Evolutionary conservation across 2,329 filamentous ascomycete species (phyloP), one percentile per base, ranked within the genome.

Genomic region (Colletotrichum karsti): DNA sequence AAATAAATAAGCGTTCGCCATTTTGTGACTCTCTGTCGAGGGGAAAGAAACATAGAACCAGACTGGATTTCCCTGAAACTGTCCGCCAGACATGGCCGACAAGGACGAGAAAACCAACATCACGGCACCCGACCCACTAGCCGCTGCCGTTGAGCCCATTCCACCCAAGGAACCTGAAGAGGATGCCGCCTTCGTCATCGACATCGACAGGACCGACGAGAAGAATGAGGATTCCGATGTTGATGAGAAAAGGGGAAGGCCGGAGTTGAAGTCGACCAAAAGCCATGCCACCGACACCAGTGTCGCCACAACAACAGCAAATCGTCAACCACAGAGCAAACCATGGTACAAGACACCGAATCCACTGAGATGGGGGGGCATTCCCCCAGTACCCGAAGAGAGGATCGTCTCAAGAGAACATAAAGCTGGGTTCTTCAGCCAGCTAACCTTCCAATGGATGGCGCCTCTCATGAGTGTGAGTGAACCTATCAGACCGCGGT

Each of bases 381-480:
- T 85, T 2, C 87, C 89, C 2, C 82, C 86, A 0, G 81, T 91
- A 1, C 90, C 90, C 39, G 79, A 85, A 53, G 83, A 84, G 72
- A 83, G 84, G 63, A 73, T 72, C 7, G 77, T 84, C 1, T 94
- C 89, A 6, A 88, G 87, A 69, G 95, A 98, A 80, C 85, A 93
- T 76, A 85, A 82, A 4, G 95, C 95, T 5, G 82, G 87, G 2
- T 91, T 94, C 74, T 87, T 96, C 70, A 97, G 93, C 80, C 77
- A 85, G 63, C 77, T 97, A 22, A 92, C 91, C 4, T 98, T 97
- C 76, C 89, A 94, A 77, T 98, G 95, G 95, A 95, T 98, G 86
- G 90, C 90, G 1, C 91, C 93, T 1, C 77, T 98, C 62, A 98
- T 98, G 95, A 85, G 81, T 70, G 91, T 92, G 78, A 81, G 88